Evolutionary conservation across 2,329 filamentous ascomycete genomes (phyloP).

Genomic region (Cordyceps tenuipes): DNA sequence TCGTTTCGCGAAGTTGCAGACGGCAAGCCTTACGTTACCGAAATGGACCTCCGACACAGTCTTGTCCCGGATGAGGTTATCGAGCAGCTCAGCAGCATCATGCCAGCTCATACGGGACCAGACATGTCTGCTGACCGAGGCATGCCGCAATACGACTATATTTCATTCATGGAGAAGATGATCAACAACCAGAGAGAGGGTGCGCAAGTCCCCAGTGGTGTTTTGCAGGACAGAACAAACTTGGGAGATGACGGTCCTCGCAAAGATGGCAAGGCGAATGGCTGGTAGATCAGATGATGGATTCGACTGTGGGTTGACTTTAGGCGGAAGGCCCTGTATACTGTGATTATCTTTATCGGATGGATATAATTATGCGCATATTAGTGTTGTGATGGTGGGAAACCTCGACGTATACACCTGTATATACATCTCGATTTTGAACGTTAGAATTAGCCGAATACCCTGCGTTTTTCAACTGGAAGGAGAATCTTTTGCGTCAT

Average conservation of each 20-base stretch:
- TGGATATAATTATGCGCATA: slow-evolving; percentile 6
- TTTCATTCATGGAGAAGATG: slow-evolving; percentile 90
- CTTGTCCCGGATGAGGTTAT: slow-evolving; percentile 96
- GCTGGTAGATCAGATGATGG: slow-evolving; percentile 13
- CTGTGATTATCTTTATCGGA: slow-evolving; percentile 1
- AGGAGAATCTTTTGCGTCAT: background rate
- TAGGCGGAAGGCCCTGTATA: background rate
- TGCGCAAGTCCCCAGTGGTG: slow-evolving; percentile 20
- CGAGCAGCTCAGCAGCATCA: slow-evolving; percentile 78
- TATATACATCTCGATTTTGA: background rate
- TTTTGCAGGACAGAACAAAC: slow-evolving; percentile 29
- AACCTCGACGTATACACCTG: slow-evolving; percentile 1
- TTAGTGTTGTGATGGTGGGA: slow-evolving; percentile 5
- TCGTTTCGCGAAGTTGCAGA: slow-evolving; percentile 96
- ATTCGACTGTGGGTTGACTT: background rate
- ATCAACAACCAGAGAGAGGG: slow-evolving; percentile 38
- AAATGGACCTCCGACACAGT: slow-evolving; percentile 90
- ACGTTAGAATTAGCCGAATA: background rate
- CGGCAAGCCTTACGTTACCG: slow-evolving; percentile 97
- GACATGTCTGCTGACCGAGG: slow-evolving; percentile 81
- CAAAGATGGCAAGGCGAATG: slow-evolving; percentile 28
- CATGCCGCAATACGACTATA: slow-evolving; percentile 87
- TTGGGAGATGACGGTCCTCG: slow-evolving; percentile 25
- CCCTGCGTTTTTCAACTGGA: background rate
- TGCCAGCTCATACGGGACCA: slow-evolving; percentile 76